Conservation (phyloP, 1,139 yeast genomes). For the Diutina siamensis region DNA sequence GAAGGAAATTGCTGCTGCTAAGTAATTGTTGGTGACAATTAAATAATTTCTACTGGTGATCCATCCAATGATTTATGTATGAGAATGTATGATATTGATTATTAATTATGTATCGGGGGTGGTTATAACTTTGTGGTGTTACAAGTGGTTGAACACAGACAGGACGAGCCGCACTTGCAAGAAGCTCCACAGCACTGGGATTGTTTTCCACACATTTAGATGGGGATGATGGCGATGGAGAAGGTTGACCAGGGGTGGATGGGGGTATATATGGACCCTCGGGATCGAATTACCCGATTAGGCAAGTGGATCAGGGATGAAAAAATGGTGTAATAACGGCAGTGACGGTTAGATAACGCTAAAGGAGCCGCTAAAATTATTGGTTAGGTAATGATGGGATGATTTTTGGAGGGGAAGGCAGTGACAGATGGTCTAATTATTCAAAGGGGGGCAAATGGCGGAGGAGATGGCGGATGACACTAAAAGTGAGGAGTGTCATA, state of each 20-base stretch:
- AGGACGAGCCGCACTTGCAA: slow-evolving; percentile 33
- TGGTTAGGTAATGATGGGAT: too few species aligned
- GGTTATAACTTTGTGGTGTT: slow-evolving; percentile 31
- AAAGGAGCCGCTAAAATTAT: too few species aligned
- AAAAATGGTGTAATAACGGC: too few species aligned
- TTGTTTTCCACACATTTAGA: slow-evolving; percentile 1
- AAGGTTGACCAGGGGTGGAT: too few species aligned
- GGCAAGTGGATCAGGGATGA: slow-evolving; percentile 7
- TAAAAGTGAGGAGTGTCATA: too few species aligned
- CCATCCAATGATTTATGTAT: slow-evolving; percentile 48
- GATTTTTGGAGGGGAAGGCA: too few species aligned
- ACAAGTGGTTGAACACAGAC: slow-evolving; percentile 25
- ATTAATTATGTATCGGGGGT: too few species aligned
- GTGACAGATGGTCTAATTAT: too few species aligned
- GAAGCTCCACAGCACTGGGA: slow-evolving; percentile 16
- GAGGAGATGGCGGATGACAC: too few species aligned
- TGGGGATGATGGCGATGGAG: background rate
- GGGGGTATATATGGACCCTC: slow-evolving; percentile 1
- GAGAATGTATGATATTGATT: slow-evolving; percentile 24
- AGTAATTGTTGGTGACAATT: background rate
- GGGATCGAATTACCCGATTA: slow-evolving; percentile 7
- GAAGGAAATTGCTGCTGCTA: slow-evolving; percentile 33
- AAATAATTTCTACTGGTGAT: too few species aligned
- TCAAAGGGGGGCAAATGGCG: too few species aligned
- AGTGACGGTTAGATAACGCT: too few species aligned